A percentile compares a stretch with the other conserved stretches of the same genome.
Conservation (phyloP, 805 yeast species). For the Barnettozyma salicaria region DNA sequence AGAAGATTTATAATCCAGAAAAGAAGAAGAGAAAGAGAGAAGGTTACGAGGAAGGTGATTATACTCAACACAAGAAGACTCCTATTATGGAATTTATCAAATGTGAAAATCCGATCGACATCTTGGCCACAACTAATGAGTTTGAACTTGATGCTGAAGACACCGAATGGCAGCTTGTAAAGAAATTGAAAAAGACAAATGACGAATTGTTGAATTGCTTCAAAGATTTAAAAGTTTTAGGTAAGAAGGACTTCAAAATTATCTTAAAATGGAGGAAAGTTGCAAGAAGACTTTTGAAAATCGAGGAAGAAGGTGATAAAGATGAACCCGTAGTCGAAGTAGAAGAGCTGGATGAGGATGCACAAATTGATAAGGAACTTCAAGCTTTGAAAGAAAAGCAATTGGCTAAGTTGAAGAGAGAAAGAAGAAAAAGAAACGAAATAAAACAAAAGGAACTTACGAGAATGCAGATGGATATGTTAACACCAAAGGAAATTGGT, state of each 20-base stretch:
- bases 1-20: slow-evolving; percentile 93
- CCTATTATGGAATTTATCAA: slow-evolving; percentile 77
- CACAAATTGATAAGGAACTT: slow-evolving; percentile 80
- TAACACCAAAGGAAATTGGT: slow-evolving; percentile 89
- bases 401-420: slow-evolving; percentile 65
- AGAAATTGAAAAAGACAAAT: slow-evolving; percentile 70
- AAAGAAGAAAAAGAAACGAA: slow-evolving; percentile 77
- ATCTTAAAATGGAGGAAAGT: slow-evolving; percentile 84
- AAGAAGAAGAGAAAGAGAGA: slow-evolving; percentile 83
- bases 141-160: slow-evolving; percentile 54
- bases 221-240: slow-evolving; percentile 88
- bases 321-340: slow-evolving; percentile 41
- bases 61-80: slow-evolving; percentile 60
- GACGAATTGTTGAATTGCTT: slow-evolving; percentile 76
- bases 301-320: slow-evolving; percentile 46
- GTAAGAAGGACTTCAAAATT: slow-evolving; percentile 85
- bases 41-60: slow-evolving; percentile 96
- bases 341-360: slow-evolving; percentile 78
- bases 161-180: slow-evolving; percentile 66
- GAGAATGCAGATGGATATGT: slow-evolving; percentile 95
- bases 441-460: slow-evolving; percentile 77
- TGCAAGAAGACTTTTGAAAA: slow-evolving; percentile 71
- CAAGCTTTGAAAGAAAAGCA: slow-evolving; percentile 67
- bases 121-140: slow-evolving; percentile 67
- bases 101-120: slow-evolving; percentile 75